Percentiles rank a stretch among this genome's conserved stretches.
Evolutionary conservation across 2,329 filamentous ascomycete genomes (phyloP).

Genomic region (Cercospora canescens): DNA sequence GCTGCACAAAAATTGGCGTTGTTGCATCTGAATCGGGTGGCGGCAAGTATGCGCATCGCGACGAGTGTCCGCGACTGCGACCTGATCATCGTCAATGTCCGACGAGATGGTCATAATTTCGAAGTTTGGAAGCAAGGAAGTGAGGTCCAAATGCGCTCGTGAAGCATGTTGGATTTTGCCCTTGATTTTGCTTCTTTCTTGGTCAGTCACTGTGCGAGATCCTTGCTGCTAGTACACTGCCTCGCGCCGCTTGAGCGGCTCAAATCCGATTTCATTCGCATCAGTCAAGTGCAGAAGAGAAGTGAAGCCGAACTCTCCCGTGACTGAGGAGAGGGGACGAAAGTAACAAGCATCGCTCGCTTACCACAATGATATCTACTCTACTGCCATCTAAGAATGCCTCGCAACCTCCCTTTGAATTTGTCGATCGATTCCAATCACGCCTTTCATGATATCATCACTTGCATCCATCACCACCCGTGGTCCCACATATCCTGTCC

Average conservation of each 20-base stretch:
- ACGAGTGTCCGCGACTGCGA: too few relatives aligned
- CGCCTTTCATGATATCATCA: constrained; percentile 30
- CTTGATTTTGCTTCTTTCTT: not conserved
- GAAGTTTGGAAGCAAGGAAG: not conserved
- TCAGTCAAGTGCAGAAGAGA: not conserved
- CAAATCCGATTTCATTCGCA: not conserved
- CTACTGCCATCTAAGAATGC: not conserved
- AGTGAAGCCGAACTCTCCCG: not conserved
- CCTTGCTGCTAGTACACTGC: not conserved
- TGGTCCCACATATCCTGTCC: constrained; percentile 42
- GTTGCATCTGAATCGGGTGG: not conserved
- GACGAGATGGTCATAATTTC: not conserved
- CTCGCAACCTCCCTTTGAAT: constrained; percentile 1
- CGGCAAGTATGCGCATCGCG: not conserved
- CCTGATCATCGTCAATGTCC: too few relatives aligned
- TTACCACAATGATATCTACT: not conserved
- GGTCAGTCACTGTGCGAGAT: too few relatives aligned
- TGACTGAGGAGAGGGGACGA: not conserved
- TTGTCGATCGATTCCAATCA: constrained; percentile 23
- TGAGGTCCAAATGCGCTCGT: not conserved
- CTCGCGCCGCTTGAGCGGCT: not conserved
- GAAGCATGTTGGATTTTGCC: not conserved
- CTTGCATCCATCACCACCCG: constrained; percentile 28
- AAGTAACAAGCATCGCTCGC: not conserved
- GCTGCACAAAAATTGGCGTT: not conserved